Conservation (phyloP, 1,284 basidiomycete genomes). For the Pseudozyma thailandica region DNA sequence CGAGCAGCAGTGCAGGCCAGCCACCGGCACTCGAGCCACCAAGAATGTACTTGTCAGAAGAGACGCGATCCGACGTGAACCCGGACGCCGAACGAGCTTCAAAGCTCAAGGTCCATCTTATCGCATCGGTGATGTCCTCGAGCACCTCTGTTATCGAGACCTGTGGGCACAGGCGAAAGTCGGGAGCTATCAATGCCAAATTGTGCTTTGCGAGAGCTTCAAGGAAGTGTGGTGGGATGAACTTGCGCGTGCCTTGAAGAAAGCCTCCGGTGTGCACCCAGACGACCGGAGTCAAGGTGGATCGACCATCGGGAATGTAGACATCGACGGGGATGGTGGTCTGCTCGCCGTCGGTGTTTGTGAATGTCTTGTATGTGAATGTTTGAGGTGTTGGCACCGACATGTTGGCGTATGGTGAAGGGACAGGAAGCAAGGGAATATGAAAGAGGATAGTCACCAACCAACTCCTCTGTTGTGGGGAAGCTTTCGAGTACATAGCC, state of each 20-base stretch:
- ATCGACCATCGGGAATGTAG: slow-evolving; percentile 36
- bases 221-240: slow-evolving; percentile 51
- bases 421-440: background rate
- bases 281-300: slow-evolving; percentile 41
- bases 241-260: slow-evolving; percentile 53
- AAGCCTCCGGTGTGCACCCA: slow-evolving; percentile 58
- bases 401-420: slow-evolving; percentile 4
- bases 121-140: slow-evolving; percentile 46
- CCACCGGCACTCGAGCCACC: slow-evolving; percentile 54
- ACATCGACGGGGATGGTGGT: slow-evolving; percentile 51
- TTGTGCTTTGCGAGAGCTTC: slow-evolving; percentile 40
- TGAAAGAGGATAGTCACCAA: background rate
- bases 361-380: slow-evolving; percentile 52
- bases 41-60: slow-evolving; percentile 38
- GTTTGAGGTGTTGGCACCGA: slow-evolving; percentile 26
- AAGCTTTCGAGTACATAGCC: slow-evolving; percentile 14
- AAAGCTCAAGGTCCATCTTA: slow-evolving; percentile 36
- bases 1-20: slow-evolving; percentile 51
- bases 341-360: slow-evolving; percentile 37
- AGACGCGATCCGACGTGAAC: slow-evolving; percentile 21
- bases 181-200: slow-evolving; percentile 48
- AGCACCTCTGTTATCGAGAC: slow-evolving; percentile 45
- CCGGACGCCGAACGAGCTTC: slow-evolving; percentile 24
- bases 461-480: background rate
- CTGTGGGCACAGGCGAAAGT: slow-evolving; percentile 55